Percentiles rank a stretch among this genome's conserved stretches.
Evolutionary conservation across 495 filamentous ascomycete genomes (phyloP).

Genomic region (Lophiostoma macrostomum): DNA sequence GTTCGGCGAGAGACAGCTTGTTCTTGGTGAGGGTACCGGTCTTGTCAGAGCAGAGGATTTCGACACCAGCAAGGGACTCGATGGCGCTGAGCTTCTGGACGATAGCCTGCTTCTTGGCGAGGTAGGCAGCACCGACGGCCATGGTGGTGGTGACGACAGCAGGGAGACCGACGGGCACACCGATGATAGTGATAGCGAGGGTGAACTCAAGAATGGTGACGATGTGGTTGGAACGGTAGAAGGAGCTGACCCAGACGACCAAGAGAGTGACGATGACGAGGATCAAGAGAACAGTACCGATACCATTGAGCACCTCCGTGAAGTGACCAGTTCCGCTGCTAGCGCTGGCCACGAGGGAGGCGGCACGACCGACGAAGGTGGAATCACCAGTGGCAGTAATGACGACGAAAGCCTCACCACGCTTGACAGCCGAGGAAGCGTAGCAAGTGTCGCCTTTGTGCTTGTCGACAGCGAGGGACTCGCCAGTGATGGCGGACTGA

Average conservation of each 20-base stretch:
- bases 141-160: slow-evolving; percentile 95
- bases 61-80: slow-evolving; percentile 88
- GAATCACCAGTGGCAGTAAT: slow-evolving; percentile 79
- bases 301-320: slow-evolving; percentile 81
- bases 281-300: slow-evolving; percentile 76
- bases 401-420: slow-evolving; percentile 78
- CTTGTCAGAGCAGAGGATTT: slow-evolving; percentile 97
- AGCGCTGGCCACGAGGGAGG: slow-evolving; percentile 76
- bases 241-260: slow-evolving; percentile 79
- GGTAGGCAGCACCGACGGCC: slow-evolving; percentile 91
- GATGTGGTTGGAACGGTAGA: slow-evolving; percentile 79
- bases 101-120: slow-evolving; percentile 93
- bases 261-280: slow-evolving; percentile 78
- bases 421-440: slow-evolving; percentile 84
- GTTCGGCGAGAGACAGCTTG: slow-evolving; percentile 81
- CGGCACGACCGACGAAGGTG: slow-evolving; percentile 86
- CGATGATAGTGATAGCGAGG: slow-evolving; percentile 82
- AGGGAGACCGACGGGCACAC: slow-evolving; percentile 93
- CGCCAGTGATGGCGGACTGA: slow-evolving; percentile 87
- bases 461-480: slow-evolving; percentile 89
- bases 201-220: slow-evolving; percentile 78
- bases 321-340: slow-evolving; percentile 74
- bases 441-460: slow-evolving; percentile 74
- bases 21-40: slow-evolving; percentile 92
- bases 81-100: slow-evolving; percentile 95